Evolutionary conservation across 805 yeast genomes (phyloP).

Genomic region (Teunomyces pallodes): DNA sequence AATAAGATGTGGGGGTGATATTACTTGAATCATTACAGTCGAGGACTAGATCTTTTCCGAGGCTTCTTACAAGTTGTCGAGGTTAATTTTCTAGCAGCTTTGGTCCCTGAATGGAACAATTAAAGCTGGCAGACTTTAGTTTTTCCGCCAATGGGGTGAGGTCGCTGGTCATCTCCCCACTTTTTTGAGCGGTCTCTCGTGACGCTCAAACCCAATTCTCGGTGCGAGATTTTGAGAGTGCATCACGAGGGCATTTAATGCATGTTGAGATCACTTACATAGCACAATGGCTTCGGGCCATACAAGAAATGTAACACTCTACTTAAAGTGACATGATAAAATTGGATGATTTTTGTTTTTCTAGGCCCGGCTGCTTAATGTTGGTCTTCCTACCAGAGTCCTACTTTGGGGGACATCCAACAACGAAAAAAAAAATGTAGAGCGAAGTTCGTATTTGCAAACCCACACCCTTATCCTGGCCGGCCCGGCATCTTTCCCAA

Average conservation of each 20-base stretch:
- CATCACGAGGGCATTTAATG: not conserved
- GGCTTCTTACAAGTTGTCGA: too few relatives aligned
- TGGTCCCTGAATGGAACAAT: not conserved
- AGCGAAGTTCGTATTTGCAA: not conserved
- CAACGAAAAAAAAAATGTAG: not conserved
- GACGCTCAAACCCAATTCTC: slow-evolving; percentile 2
- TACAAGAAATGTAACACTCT: not conserved
- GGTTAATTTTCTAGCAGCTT: not conserved
- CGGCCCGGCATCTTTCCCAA: not conserved
- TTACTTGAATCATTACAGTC: not conserved
- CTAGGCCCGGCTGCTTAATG: not conserved
- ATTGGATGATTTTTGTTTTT: not conserved
- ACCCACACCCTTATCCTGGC: not conserved
- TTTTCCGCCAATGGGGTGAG: slow-evolving; percentile 2
- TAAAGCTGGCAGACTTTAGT: not conserved
- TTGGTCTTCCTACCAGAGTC: not conserved
- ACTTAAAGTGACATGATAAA: not conserved
- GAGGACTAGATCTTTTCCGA: too few relatives aligned
- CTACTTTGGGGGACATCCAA: too few relatives aligned
- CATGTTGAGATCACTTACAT: not conserved
- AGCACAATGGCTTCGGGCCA: too few relatives aligned
- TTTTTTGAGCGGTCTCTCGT: slow-evolving; percentile 2
- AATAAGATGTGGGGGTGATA: not conserved
- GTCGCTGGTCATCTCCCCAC: slow-evolving; percentile 2
- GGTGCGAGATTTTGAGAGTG: not conserved